Base-by-base conservation (phyloP, 2,329 filamentous ascomycete genomes). In the Hymenoscyphus occultus region DNA sequence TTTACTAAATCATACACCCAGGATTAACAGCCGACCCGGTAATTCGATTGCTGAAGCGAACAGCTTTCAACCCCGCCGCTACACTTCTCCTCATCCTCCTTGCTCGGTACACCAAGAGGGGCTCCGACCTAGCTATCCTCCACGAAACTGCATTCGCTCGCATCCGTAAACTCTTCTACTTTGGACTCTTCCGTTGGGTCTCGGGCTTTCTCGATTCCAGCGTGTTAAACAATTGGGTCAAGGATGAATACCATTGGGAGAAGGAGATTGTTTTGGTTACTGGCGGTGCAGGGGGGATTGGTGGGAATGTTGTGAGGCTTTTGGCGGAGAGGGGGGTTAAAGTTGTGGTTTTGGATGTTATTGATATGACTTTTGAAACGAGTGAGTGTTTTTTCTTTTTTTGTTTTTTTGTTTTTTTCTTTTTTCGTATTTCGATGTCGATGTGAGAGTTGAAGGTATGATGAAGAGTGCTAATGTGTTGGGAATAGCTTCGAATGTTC, bases 221-320 rank as follows among this genome's bases (percentile, higher is more conserved):
- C 1, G 78, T 78, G 1, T 68, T 80, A 64, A 81, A 83, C 73
- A 83, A 82, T 73, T 85, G 81, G 79, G 78, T 74, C 1, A 74
- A 70, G 12, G 85, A 86, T 71, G 77, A 74, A 51, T 90, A 88
- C 76, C 82, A 86, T 65, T 92, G 85, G 22, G 78, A 80, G 22
- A 83, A 82, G 61, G 90, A 93, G 78, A 81, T 93, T 60, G 87
- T 91, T 2, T 79, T 93, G 56, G 82, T 93, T 31, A 93, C 91
- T 0, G 90, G 91, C 9, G 91, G 91, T 10, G 86, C 88, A 51
- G 85, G 86, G 63, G 91, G 90, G 0, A 92, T 94, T 72, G 91
- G 91, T 14, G 85, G 83, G 22, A 78, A 83, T 48, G 82, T 92
- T 3, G 89, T 90, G 16, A 81, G 82, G 68, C 75, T 88, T 63